Conservation (phyloP, 805 yeast species). For the Millerozyma acaciae region DNA sequence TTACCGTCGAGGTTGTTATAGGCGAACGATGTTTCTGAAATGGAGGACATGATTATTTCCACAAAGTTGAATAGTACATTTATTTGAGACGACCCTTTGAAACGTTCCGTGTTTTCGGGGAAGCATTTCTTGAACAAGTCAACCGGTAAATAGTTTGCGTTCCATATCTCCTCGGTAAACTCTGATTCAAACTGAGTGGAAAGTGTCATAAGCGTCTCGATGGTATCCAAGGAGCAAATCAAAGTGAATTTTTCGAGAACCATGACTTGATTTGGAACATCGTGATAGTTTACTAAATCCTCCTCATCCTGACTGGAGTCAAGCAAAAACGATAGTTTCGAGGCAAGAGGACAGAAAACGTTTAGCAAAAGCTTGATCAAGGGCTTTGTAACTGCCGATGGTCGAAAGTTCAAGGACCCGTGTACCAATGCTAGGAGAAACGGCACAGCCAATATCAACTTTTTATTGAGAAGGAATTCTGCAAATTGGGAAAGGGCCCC, state of each 20-base stretch:
- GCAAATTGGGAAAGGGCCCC: conserved; percentile 20
- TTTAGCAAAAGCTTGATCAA: conserved; percentile 20
- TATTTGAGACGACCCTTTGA: conserved; percentile 36
- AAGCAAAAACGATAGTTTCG: conserved; percentile 20
- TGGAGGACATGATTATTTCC: conserved; percentile 48
- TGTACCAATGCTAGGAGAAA: conserved; percentile 57
- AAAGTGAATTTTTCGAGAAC: conserved; percentile 48
- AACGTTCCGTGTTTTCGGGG: conserved; percentile 47
- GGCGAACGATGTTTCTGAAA: conserved; percentile 29
- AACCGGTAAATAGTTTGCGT: conserved; percentile 25
- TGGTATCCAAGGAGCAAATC: conserved; percentile 50
- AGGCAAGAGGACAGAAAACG: conserved; percentile 14
- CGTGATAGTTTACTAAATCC: conserved; percentile 24
- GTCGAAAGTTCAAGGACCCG: conserved; percentile 53
- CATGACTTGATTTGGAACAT: conserved; percentile 28
- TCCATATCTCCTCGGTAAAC: conserved; percentile 18
- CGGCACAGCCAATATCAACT: conserved; percentile 46
- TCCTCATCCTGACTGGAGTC: conserved; percentile 26
- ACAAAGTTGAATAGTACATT: conserved; percentile 49
- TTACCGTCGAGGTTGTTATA: conserved; percentile 10
- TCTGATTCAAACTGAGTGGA: conserved; percentile 21
- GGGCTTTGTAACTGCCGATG: conserved; percentile 50
- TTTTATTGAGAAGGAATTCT: conserved; percentile 22
- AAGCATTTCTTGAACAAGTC: conserved; percentile 37
- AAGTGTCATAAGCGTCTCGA: conserved; percentile 43